Evolutionary conservation across 2,329 filamentous ascomycete genomes (phyloP).

Genomic region (Cercospora sesami): DNA sequence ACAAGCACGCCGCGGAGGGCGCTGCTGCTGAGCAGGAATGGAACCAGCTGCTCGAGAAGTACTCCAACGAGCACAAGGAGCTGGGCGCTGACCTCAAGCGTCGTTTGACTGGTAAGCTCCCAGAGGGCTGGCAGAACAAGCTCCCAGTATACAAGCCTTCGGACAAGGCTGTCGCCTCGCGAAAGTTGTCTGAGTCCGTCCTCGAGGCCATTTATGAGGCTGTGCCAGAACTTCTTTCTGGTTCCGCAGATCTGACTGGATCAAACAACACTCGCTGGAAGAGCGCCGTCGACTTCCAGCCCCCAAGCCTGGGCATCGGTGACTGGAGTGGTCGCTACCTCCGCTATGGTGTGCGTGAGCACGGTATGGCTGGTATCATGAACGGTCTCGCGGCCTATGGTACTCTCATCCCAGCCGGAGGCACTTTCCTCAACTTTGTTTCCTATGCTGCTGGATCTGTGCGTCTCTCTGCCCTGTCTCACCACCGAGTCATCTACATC

Average conservation of each 20-base stretch:
- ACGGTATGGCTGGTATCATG: conserved; percentile 88
- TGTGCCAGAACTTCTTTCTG: conserved; percentile 88
- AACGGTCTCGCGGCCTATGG: conserved; percentile 96
- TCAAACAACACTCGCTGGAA: conserved; percentile 99
- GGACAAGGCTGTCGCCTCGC: conserved; percentile 82
- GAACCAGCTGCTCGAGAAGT: conserved; percentile 90
- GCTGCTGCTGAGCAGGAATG: conserved; percentile 90
- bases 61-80: conserved; percentile 72
- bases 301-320: conserved; percentile 78
- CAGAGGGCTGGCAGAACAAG: conserved; percentile 93
- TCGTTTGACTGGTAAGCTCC: conserved; percentile 78
- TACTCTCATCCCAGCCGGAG: conserved; percentile 86
- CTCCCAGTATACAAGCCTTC: conserved; percentile 86
- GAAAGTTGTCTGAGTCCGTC: conserved; percentile 94
- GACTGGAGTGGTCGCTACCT: conserved; percentile 90
- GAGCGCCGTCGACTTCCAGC: conserved; percentile 95
- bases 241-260: conserved; percentile 95
- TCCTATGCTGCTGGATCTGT: conserved; percentile 95
- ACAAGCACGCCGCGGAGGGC: conserved; percentile 80
- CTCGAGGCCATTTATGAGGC: conserved; percentile 80
- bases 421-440: conserved; percentile 99
- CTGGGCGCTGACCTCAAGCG: conserved; percentile 80
- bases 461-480: conserved; percentile 88
- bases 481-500: conserved; percentile 88
- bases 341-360: conserved; percentile 88